Evolutionary conservation across 2,329 filamentous ascomycete genomes (phyloP), one percentile per base, ranked within the genome.

Genomic region (Epichloe bromicola): DNA sequence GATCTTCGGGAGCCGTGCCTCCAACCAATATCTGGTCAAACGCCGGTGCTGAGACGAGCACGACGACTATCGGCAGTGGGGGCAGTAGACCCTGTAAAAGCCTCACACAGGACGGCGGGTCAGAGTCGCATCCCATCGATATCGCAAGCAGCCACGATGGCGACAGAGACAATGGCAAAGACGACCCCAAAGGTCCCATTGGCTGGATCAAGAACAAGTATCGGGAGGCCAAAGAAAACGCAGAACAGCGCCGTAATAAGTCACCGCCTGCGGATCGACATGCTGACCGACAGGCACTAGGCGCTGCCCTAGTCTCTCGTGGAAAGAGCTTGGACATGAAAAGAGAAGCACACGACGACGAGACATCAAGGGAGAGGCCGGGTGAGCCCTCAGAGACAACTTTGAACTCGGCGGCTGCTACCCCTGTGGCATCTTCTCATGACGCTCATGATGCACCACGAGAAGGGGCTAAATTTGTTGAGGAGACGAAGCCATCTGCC

Each of bases 11-110:
- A 56, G 63, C 71, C 53, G 64, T 75, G 49, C 67, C 75, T 50
- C 62, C 70, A 7, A 65, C 69, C 40, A 70, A 68, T 1, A 59
- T 83, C n/a, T 83, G 82, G 12, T 73, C 76, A 11, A 85, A 85
- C 55, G 71, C 74, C 8, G 75, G 78, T 51, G 82, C 82, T 2
- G 80, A 82, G 57, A 72, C 75, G 53, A 88, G 84, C 63, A 80
- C 75, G 20, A 83, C 79, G 42, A 86, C 85, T 0, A 70, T 88
- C 46, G 80, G 80, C 17, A 88, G 83, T 60, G 76, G 74, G 12
- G 66, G 67, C n/a, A 68, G 72, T 53, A 71, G 66, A 56, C 67
- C 67, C 6, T 69, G 70, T 19, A 75, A 73, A 61, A 78, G 72
- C 54, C 70, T 72, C 61, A 72, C 71, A 2, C 74, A 72, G 3